Percentiles rank a stretch among this genome's conserved stretches.
Conservation (phyloP, 2,329 filamentous ascomycete genomes). For the Mycosphaerelloides madeirae region DNA sequence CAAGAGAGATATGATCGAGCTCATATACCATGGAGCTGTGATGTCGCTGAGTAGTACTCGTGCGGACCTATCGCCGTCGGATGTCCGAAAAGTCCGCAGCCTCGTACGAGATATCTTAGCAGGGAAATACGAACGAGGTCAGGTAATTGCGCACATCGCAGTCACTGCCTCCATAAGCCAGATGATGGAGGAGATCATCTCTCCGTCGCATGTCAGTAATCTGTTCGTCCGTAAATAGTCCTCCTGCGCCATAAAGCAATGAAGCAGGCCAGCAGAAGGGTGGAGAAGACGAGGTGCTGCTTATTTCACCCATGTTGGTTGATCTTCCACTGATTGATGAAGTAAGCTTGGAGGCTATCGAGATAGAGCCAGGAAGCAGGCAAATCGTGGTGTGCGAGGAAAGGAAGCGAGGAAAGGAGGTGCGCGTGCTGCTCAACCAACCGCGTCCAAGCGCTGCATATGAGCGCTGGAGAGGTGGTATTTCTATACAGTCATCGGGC, state of each 20-base stretch:
- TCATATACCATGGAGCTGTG: no score
- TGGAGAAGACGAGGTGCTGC: conserved; percentile 52
- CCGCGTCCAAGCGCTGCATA: not conserved
- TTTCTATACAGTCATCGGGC: not conserved
- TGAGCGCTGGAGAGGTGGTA: not conserved
- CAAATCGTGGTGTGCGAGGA: conserved; percentile 41
- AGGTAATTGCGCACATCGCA: no score
- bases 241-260: conserved; percentile 35
- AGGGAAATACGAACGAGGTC: no score
- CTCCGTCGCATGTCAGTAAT: no score
- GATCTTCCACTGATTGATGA: conserved; percentile 48
- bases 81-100: no score
- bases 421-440: not conserved
- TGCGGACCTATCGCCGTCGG: no score
- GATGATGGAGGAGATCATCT: no score
- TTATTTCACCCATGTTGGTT: conserved; percentile 40
- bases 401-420: not conserved
- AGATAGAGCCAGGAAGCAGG: conserved; percentile 44
- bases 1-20: no score
- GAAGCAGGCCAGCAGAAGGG: conserved; percentile 40
- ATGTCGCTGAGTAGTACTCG: no score
- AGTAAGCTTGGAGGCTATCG: conserved; percentile 48
- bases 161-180: no score
- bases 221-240: conserved; percentile 48
- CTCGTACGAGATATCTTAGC: no score